Percentiles rank a stretch among this genome's conserved stretches.
These are phyloP conservation scores for Aureobasidium zeae DNA, from an alignment of 2,329 filamentous ascomycete species.

Conservation along the genomic window DNA sequence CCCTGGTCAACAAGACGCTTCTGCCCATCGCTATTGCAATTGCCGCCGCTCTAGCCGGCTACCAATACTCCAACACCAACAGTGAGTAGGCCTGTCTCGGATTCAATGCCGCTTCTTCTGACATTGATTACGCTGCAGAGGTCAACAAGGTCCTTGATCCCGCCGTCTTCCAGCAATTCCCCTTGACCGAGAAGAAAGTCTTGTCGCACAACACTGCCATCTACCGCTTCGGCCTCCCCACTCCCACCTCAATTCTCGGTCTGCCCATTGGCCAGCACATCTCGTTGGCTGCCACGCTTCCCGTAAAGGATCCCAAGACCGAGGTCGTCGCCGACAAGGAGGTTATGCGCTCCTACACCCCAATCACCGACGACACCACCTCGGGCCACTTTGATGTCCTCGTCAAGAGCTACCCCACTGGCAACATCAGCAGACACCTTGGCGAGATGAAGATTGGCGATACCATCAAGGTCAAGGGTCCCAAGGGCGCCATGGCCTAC, in stretches of 20 bases:
- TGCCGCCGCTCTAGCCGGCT: slow-evolving; percentile 56
- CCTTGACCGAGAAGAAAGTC: slow-evolving; percentile 87
- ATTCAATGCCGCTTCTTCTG: background rate
- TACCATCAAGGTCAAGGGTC: slow-evolving; percentile 80
- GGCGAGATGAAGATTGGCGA: slow-evolving; percentile 73
- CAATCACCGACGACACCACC: slow-evolving; percentile 80
- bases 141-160: slow-evolving; percentile 79
- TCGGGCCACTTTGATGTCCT: slow-evolving; percentile 90
- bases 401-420: slow-evolving; percentile 95
- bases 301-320: slow-evolving; percentile 51
- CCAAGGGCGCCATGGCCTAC: slow-evolving; percentile 97
- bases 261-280: slow-evolving; percentile 75
- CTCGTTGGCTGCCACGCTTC: slow-evolving; percentile 76
- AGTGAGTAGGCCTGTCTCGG: slow-evolving; percentile 44
- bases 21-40: slow-evolving; percentile 59
- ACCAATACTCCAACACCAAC: slow-evolving; percentile 62
- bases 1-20: slow-evolving; percentile 72
- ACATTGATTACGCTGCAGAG: slow-evolving; percentile 40
- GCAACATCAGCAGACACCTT: slow-evolving; percentile 94
- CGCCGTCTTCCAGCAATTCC: slow-evolving; percentile 79
- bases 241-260: slow-evolving; percentile 70
- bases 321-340: slow-evolving; percentile 69
- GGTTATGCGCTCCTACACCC: slow-evolving; percentile 84
- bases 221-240: slow-evolving; percentile 89
- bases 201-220: slow-evolving; percentile 98